Percentiles rank a stretch among this genome's conserved stretches.
These are phyloP conservation scores for Candida schatavii DNA, from an alignment of 805 yeast genomes.

Conservation along the genomic window DNA sequence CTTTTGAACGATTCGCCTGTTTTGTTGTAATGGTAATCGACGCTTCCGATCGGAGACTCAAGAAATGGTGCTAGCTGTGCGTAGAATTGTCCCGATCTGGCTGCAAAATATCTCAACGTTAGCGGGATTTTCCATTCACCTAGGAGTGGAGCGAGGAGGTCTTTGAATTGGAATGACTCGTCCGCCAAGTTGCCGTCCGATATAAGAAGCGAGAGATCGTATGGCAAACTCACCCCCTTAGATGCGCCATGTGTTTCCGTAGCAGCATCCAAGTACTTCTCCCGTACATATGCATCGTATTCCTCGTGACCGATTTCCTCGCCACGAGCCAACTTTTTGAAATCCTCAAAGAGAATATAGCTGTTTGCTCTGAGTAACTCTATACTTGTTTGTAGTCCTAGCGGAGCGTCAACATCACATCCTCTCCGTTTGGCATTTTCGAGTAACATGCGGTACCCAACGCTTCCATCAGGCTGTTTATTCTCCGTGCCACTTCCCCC, in stretches of 20 bases:
- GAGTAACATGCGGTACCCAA: conserved; percentile 41
- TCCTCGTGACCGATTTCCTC: conserved; percentile 36
- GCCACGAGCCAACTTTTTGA: conserved; percentile 46
- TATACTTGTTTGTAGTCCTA: conserved; percentile 40
- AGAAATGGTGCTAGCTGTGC: conserved; percentile 31
- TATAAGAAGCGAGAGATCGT: conserved; percentile 7
- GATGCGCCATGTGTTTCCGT: background rate
- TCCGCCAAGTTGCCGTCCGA: background rate
- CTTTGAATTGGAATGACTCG: conserved; percentile 9
- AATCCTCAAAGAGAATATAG: conserved; percentile 39
- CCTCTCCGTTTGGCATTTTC: conserved; percentile 48
- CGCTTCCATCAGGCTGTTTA: conserved; percentile 15
- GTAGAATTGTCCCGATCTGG: conserved; percentile 50
- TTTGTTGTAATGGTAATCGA: conserved; percentile 38
- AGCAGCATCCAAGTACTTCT: background rate
- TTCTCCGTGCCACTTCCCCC: conserved; percentile 13
- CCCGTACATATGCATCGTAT: conserved; percentile 29
- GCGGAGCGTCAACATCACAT: conserved; percentile 46
- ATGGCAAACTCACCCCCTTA: no score
- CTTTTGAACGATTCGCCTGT: conserved; percentile 38
- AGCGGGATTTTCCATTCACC: conserved; percentile 51
- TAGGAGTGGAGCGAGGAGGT: conserved; percentile 21
- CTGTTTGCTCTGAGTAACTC: conserved; percentile 36
- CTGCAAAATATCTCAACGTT: conserved; percentile 56
- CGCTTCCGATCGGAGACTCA: conserved; percentile 17